Evolutionary conservation across 1,284 basidiomycete species (phyloP).

Genomic region (Trametes sp.): DNA sequence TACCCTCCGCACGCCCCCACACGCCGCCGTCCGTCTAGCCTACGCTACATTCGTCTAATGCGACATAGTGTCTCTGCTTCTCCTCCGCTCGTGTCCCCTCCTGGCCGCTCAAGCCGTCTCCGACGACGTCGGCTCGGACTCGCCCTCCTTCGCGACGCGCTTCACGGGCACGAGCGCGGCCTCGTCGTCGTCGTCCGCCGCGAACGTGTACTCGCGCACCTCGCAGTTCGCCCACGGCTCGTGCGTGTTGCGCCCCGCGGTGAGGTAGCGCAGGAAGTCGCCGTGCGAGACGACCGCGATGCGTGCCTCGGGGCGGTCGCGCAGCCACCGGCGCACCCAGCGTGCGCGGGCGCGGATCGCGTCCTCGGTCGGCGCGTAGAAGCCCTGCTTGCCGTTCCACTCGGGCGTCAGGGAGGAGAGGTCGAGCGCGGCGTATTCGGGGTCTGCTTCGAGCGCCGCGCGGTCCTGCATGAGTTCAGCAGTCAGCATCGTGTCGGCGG

Average conservation of each 20-base stretch:
- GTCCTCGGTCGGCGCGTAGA: constrained; percentile 38
- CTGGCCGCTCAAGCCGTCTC: constrained; percentile 3
- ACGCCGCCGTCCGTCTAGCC: constrained; percentile 8
- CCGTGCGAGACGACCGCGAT: constrained; percentile 45
- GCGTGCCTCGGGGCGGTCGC: constrained; percentile 41
- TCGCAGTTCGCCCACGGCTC: constrained; percentile 43
- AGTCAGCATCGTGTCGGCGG: not conserved
- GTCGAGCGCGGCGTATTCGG: constrained; percentile 43
- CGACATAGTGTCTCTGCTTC: constrained; percentile 8
- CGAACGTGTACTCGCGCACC: constrained; percentile 43
- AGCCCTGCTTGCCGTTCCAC: constrained; percentile 43
- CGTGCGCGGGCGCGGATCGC: constrained; percentile 41
- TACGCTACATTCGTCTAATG: constrained; percentile 23
- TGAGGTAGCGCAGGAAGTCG: constrained; percentile 42
- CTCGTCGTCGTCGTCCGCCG: constrained; percentile 38
- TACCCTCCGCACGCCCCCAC: constrained; percentile 14
- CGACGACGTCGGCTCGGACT: constrained; percentile 38
- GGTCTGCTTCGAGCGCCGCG: constrained; percentile 40
- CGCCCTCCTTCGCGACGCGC: constrained; percentile 36
- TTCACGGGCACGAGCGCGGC: constrained; percentile 37
- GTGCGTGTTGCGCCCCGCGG: constrained; percentile 35
- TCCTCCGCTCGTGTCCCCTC: not conserved
- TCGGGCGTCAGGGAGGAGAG: constrained; percentile 42
- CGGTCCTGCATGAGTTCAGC: constrained; percentile 32
- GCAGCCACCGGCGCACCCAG: constrained; percentile 44